Base-by-base conservation (phyloP, 2,329 filamentous ascomycete species). In the Pseudogymnoascus verrucosus region DNA sequence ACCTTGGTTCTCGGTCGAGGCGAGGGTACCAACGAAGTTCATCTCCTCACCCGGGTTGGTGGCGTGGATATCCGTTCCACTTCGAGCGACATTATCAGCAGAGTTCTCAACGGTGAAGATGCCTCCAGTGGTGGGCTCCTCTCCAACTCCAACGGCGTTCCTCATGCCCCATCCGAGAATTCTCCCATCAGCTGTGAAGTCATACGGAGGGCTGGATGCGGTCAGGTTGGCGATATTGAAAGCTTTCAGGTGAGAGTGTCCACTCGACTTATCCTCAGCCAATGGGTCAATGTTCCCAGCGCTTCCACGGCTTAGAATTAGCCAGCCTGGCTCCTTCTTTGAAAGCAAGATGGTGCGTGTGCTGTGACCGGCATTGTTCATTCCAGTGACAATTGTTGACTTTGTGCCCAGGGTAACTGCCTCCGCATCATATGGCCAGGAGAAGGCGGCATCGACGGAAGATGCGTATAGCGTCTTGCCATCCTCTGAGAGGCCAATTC, bases 1-100 rank as follows among this genome's bases (percentile, higher is more conserved):
- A 14, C 77, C 78, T 63, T 76, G 72, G 19, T 72, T 63, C 10
- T 69, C 71, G 0, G 67, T 67, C 12, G 73, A 69, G 40, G 69
- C 69, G 3, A 89, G 76, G 64, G 80, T 82, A 3, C 89, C 88
- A 65, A 89, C 84, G 72, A 84, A 90, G 74, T 91, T 91, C 72
- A 92, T 75, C 74, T 91, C 87, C 71, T 91, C 89, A 14, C 81
- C 89, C 0, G 89, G 89, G 69, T 91, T 91, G 69, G 89, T 79
- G 65, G 83, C 73, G 68, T 89, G 85, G 51, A 90, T 81, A 65
- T 89, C 85, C n/a, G 78, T 68, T 8, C 81, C 82, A 59, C 80
- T 74, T 34, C 88, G 80, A 12, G 75, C 74, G 14, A 90, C 78
- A 39, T 88, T 74, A 73, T 91, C 88, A 7, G 85, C 85, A 1